Evolutionary conservation across 2,329 filamentous ascomycete genomes (phyloP), one percentile per base, ranked within the genome.

Genomic region (Fusarium illudens): DNA sequence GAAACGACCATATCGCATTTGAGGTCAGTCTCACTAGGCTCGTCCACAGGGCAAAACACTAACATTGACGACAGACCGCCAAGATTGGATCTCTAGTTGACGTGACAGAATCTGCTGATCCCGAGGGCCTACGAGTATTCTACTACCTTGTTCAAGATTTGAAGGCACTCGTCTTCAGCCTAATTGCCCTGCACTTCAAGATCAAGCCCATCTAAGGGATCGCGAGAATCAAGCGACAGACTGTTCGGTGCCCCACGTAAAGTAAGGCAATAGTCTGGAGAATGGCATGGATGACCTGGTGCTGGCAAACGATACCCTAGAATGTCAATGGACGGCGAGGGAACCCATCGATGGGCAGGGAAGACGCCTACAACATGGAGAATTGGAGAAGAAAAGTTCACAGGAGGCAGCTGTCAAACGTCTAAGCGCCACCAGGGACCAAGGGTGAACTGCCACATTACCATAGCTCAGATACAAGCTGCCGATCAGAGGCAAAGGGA

Each of bases 111-210:
- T 97, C 94, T 3, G 91, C 93, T 53, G 96, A 99, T 76, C 96
- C 96, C 2, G 96, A 99, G 81, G 96, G 96, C 29, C 87, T 99
- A 12, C 89, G 96, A 51, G 96, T 99, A 4, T 99, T 99, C 81
- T 99, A 99, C 84, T 99, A 99, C 77, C 89, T 99, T 8, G 95
- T 98, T 6, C 96, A 99, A 77, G 96, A 99, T 77, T 83, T 99
- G 25, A 99, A 98, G 82, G 96, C 96, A 0, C 84, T 99, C 34
- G 93, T 99, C 4, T 99, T 99, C 80, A 97, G 95, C 56, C 82
- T 99, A 70, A 99, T 98, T 74, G 93, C 93, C 3, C 86, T 99
- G 68, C 96, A 99, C 82, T 99, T 99, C 85, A 99, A 99, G 90
- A 92, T 92, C 79, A 92, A 92, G 83, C 90, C 90, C 3, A 92